Base-by-base conservation (phyloP, 768 basidiomycete species). In the Naganishia randhawae region DNA sequence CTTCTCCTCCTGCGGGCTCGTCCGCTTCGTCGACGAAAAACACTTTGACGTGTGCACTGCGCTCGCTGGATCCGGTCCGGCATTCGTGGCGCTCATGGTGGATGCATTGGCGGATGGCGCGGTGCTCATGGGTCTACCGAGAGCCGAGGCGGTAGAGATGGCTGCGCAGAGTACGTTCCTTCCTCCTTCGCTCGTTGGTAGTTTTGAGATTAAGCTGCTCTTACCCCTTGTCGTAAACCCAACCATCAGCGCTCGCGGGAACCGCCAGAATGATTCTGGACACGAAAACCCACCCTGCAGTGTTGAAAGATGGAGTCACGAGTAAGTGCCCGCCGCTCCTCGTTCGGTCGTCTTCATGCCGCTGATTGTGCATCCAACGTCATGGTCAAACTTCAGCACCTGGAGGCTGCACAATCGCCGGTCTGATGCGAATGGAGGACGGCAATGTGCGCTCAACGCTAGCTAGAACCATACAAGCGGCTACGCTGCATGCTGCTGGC, bases 61-160 rank as follows among this genome's bases (percentile, higher is more conserved):
- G 13, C 84, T 99, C 3, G 92, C 91, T 17, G 96, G 94, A 0
- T 92, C 92, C 8, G 96, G 96, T 0, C 96, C 96, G 42, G 96
- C 96, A 0, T 98, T 99, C 80, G 93, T 92, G 0, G 93, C 92
- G 73, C 87, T 98, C 55, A 92, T 98, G 74, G 84, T 99, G 71
- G 96, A 99, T 80, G 95, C 96, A 0, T 96, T 99, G 93, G 89
- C 92, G 0, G 96, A 98, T 78, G 96, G 96, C 31, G 96, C 93
- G 50, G 96, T 98, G 52, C 98, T 99, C 95, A 98, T 98, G 96
- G 96, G 96, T 33, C 81, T 99, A 62, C 96, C 96, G 3, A 84
- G 96, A 70, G 86, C 87, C 1, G 96, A 97, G 80, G 93, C 96
- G 5, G 81, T 98, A 50, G 96, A 99, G 78, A 82, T 99, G 62